A percentile compares a stretch with the other conserved stretches of the same genome.
Evolutionary conservation across 1,139 yeast species (phyloP).

Genomic region (Nakaseomyces bracarensis): DNA sequence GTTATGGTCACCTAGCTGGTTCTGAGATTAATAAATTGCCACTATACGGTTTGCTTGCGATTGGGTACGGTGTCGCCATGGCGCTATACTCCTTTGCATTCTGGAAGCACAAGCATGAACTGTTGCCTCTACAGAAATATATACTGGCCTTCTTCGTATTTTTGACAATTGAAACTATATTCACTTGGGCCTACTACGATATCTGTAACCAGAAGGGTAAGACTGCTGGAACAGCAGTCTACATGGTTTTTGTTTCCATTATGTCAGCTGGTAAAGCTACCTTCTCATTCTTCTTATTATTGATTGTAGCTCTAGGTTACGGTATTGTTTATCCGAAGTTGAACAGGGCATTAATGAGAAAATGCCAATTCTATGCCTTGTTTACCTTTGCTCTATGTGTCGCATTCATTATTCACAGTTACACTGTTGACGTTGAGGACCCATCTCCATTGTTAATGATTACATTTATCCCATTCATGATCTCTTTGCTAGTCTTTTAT

Average conservation of each 20-base stretch:
- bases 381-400: slow-evolving; percentile 63
- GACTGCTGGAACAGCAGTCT: slow-evolving; percentile 59
- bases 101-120: slow-evolving; percentile 77
- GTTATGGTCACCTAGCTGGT: slow-evolving; percentile 84
- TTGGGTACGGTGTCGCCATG: slow-evolving; percentile 73
- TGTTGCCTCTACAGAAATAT: slow-evolving; percentile 85
- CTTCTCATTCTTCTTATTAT: slow-evolving; percentile 76
- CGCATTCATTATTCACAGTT: slow-evolving; percentile 60
- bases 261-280: slow-evolving; percentile 77
- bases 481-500: slow-evolving; percentile 67
- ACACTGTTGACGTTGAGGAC: slow-evolving; percentile 44
- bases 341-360: slow-evolving; percentile 66
- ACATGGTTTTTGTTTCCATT: slow-evolving; percentile 68
- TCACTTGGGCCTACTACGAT: slow-evolving; percentile 89
- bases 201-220: slow-evolving; percentile 58
- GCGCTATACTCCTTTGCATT: slow-evolving; percentile 80
- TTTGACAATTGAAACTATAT: slow-evolving; percentile 74
- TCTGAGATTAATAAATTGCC: slow-evolving; percentile 87
- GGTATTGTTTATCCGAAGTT: slow-evolving; percentile 87
- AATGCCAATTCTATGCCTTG: slow-evolving; percentile 69
- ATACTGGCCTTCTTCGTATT: slow-evolving; percentile 78
- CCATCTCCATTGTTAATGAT: slow-evolving; percentile 35
- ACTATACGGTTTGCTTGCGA: slow-evolving; percentile 76
- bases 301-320: slow-evolving; percentile 84
- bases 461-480: slow-evolving; percentile 58